Evolutionary conservation across 2,329 filamentous ascomycete genomes (phyloP), one percentile per base, ranked within the genome.

Genomic region (Botrytis fabae): DNA sequence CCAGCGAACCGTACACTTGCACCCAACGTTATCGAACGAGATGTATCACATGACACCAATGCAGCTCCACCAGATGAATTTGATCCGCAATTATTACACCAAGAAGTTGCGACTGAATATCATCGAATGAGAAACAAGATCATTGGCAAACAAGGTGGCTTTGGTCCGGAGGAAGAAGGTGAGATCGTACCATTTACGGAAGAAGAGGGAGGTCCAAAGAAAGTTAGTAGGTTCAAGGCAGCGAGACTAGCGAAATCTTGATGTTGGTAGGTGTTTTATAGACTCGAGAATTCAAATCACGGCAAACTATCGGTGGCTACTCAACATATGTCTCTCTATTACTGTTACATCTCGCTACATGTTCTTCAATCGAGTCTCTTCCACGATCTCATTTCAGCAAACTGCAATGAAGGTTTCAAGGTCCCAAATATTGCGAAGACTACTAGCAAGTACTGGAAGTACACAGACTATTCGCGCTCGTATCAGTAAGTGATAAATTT

Each of bases 121-220:
- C 92, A 97, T 81, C 90, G 89, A 62, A 86, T 93, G 81, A 91
- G 95, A 32, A 97, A 95, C 80, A 89, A 88, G 78, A 91, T 97
- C 82, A 94, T 98, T 71, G 90, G 94, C 77, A 88, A 90, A 77
- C 90, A 96, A 78, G 94, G 94, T 69, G 94, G 94, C 4, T 97
- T 97, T 81, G 83, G 92, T 78, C 87, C 89, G 73, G 89, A 94
- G 77, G 89, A 92, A 74, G 86, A 88, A 70, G 87, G 86, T 63
- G 84, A 88, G 28, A 88, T 90, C 64, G 87, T 92, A 70, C 88
- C 92, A 1, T 84, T 94, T 62, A 90, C 91, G 71, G 80, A 94
- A 78, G 86, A 88, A 40, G 88, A 91, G 66, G 89, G 90, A 62
- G 88, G 87, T 2, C 85, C 85, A 68, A 88, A 87, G 81, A 89